A percentile compares a stretch with the other conserved stretches of the same genome.
Evolutionary conservation across 177 flowering plant species (phyloP).

Genomic region (Vitis hybrid): DNA sequence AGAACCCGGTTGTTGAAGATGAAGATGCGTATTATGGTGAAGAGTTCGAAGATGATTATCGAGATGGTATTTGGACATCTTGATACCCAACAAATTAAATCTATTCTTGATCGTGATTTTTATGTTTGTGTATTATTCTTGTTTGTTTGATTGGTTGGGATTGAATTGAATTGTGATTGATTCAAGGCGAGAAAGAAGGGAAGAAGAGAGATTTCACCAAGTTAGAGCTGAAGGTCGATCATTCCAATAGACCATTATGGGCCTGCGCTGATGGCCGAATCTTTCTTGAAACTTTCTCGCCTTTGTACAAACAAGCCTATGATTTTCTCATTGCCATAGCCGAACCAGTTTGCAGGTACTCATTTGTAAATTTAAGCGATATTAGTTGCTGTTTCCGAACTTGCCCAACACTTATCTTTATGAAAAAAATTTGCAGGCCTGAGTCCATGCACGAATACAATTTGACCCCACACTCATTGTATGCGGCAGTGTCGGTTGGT

Average conservation of each 20-base stretch:
- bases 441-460: slow-evolving; percentile 98
- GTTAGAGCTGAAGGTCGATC: slow-evolving; percentile 87
- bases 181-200: slow-evolving; percentile 40
- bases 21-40: slow-evolving; percentile 37
- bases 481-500: slow-evolving; percentile 99
- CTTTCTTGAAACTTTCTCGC: slow-evolving; percentile 89
- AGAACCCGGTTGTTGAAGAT: slow-evolving; percentile 28
- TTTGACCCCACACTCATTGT: slow-evolving; percentile 92
- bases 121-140: not conserved
- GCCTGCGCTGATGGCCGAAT: slow-evolving; percentile 96
- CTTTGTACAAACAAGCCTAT: slow-evolving; percentile 90
- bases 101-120: not conserved
- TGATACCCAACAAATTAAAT: no score
- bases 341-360: slow-evolving; percentile 96
- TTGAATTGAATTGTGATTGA: slow-evolving; percentile 8
- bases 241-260: slow-evolving; percentile 88
- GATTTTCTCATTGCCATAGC: slow-evolving; percentile 98
- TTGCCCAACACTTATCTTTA: not conserved
- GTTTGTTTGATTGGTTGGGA: slow-evolving; percentile 1
- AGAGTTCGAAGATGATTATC: slow-evolving; percentile 44
- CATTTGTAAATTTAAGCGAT: not conserved
- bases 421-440: slow-evolving; percentile 46
- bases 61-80: slow-evolving; percentile 38
- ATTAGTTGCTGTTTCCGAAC: not conserved
- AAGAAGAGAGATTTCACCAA: slow-evolving; percentile 83